Base-by-base conservation (phyloP, 2,329 filamentous ascomycete species). In the Cercospora canescens region DNA sequence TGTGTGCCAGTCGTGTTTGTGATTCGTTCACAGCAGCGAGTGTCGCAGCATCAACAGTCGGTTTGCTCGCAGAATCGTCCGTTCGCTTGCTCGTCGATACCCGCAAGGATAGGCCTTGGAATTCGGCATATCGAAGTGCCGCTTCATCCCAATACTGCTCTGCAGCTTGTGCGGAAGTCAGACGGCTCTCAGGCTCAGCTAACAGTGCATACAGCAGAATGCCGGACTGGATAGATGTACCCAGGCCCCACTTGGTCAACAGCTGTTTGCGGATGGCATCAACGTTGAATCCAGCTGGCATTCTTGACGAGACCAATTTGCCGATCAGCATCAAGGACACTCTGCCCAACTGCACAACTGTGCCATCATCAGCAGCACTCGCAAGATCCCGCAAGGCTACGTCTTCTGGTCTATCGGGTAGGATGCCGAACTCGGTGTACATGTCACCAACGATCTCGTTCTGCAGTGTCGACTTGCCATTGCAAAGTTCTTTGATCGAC, bases 211-310 rank as follows among this genome's bases (percentile, higher is more conserved):
- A 83, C 64, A 98, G 84, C 67, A 99, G 84, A 57, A 92, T 92
- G 73, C 94, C 93, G 77, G 99, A 95, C 78, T 99, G 95, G 75
- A 95, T 87, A 30, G 95, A 95, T 26, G 90, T 78, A 4, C 86
- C 92, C 65, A 99, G 84, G 63, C 95, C 95, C 93, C 94, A 99
- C 79, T 93, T 88, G 16, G 91, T 93, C 82, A 97, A 94, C 52
- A 99, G 83, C 77, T 99, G 96, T 82, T 99, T 99, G 76, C 95
- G 88, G 55, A 96, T 92, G 12, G 93, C 87, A 76, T 94, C 98
- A 79, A 98, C 98, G 80, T 98, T 99, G 88, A 99, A 99, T 69
- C 95, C 95, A 83, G 94, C 95, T 56, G 95, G 95, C 95, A 99
- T 99, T 83, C 99, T 99, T 32, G 95, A 97, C 1, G 95, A 98